A percentile compares a stretch with the other conserved stretches of the same genome.
phyloP scores from a whole-genome alignment of 225 moss, liverwort and hornwort genomes.

The Pleurozium schreberi region DNA sequence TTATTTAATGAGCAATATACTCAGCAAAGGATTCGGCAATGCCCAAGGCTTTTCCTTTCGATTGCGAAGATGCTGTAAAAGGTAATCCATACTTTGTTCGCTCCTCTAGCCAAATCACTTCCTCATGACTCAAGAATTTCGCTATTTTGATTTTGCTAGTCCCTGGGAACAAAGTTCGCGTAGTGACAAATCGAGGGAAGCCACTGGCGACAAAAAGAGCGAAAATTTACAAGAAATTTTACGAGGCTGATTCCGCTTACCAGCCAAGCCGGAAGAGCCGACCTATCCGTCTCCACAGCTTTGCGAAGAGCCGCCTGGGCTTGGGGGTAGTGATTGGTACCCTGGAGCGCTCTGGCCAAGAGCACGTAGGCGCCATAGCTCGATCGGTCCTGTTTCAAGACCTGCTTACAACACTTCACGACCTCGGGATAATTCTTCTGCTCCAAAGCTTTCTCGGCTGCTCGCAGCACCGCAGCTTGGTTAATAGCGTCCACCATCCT shows the following conservation, averaged over 20 bases:
- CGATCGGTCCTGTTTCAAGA: constrained; percentile 74
- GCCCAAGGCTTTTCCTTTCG: neutral
- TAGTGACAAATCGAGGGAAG: too few species aligned
- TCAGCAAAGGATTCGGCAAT: neutral
- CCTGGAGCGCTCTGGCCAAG: constrained; percentile 70
- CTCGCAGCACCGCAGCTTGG: constrained; percentile 32
- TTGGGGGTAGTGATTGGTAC: constrained; percentile 63
- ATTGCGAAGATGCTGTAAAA: neutral
- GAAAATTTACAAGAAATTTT: neutral
- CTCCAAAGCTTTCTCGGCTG: constrained; percentile 66
- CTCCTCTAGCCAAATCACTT: too few species aligned
- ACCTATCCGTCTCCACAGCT: constrained; percentile 52
- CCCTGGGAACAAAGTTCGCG: too few species aligned
- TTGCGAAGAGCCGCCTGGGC: constrained; percentile 77
- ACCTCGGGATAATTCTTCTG: constrained; percentile 60
- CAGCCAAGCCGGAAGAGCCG: constrained; percentile 91
- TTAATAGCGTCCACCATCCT: constrained; percentile 8
- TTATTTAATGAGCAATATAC: neutral
- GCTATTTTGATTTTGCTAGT: too few species aligned
- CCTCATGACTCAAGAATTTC: too few species aligned
- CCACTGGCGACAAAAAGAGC: neutral
- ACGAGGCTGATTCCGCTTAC: constrained; percentile 14
- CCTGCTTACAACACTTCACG: constrained; percentile 76
- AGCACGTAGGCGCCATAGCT: constrained; percentile 86
- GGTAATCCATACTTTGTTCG: neutral